These are phyloP conservation scores for Fragaria vesca DNA, from an alignment of 306 rosid genomes.

Conservation along the genomic window DNA sequence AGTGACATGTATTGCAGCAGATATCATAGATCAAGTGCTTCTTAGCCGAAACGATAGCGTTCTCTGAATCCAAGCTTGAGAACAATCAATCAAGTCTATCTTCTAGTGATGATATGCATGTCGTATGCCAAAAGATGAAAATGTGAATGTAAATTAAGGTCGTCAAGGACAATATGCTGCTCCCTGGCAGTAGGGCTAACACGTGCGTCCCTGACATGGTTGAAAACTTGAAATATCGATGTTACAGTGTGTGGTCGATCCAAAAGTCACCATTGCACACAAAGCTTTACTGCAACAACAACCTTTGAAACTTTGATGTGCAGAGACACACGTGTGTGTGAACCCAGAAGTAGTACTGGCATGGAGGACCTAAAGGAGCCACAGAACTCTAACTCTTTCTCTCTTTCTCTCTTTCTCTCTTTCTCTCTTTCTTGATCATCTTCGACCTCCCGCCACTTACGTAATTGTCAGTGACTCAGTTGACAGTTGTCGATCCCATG, in stretches of 20 bases:
- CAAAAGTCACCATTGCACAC: background rate
- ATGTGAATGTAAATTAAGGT: background rate
- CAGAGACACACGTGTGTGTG: conserved; percentile 36
- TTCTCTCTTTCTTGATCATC: conserved; percentile 26
- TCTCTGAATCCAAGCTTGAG: background rate
- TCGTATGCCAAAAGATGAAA: background rate
- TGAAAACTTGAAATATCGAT: background rate
- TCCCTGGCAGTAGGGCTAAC: background rate
- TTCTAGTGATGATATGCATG: background rate
- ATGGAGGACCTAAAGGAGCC: background rate
- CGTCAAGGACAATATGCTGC: background rate
- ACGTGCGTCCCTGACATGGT: conserved; percentile 11
- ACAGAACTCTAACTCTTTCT: background rate
- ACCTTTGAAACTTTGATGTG: conserved; percentile 37
- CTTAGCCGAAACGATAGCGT: too few relatives aligned
- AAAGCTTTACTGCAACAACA: conserved; percentile 18
- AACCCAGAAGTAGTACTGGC: background rate
- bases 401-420: background rate
- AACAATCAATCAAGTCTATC: background rate
- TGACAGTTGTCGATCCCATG: conserved; percentile 36
- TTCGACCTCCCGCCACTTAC: conserved; percentile 36
- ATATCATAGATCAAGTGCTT: too few relatives aligned
- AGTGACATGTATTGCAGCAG: too few relatives aligned
- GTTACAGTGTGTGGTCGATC: background rate
- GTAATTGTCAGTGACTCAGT: background rate